Percentiles rank a stretch among this genome's conserved stretches.
phyloP scores from a whole-genome alignment of 805 yeast species.

The Saturnispora hagleri region DNA sequence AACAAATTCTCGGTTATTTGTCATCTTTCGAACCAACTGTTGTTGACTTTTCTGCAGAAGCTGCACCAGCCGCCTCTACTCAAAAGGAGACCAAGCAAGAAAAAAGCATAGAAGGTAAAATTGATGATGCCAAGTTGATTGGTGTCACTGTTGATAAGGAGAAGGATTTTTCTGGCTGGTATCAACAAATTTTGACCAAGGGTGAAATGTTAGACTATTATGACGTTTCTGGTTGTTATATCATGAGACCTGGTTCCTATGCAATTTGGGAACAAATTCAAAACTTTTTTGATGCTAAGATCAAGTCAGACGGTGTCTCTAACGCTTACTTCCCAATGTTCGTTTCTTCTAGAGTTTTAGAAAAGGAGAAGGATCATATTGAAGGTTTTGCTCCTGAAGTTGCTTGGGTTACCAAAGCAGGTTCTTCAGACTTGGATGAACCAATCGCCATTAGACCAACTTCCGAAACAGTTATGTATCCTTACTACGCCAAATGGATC shows the following conservation, averaged over 20 bases:
- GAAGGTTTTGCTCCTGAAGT: conserved; percentile 99
- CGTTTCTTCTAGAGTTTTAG: conserved; percentile 84
- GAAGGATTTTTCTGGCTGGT: conserved; percentile 93
- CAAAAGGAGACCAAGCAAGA: conserved; percentile 19
- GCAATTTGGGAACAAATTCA: conserved; percentile 93
- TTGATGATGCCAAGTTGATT: conserved; percentile 81
- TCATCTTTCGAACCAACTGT: conserved; percentile 40
- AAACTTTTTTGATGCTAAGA: conserved; percentile 68
- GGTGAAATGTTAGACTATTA: conserved; percentile 98
- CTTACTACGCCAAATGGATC: conserved; percentile 98
- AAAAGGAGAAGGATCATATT: conserved; percentile 95
- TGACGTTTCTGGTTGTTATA: conserved; percentile 98
- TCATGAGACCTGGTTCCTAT: conserved; percentile 92
- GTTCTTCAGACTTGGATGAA: conserved; percentile 87
- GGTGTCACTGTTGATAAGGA: conserved; percentile 95
- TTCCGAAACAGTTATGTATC: conserved; percentile 99
- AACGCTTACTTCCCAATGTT: conserved; percentile 99
- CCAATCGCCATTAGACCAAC: conserved; percentile 99
- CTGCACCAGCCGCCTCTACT: conserved; percentile 30
- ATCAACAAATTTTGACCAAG: conserved; percentile 89
- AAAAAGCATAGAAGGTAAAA: conserved; percentile 36
- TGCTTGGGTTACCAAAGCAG: conserved; percentile 99
- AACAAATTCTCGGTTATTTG: conserved; percentile 38
- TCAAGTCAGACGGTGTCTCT: conserved; percentile 83
- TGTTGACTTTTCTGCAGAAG: conserved; percentile 46